Evolutionary conservation across 148 eudicot species (phyloP), one percentile per base, ranked within the genome.

Genomic region (Talinum fruticosum): DNA sequence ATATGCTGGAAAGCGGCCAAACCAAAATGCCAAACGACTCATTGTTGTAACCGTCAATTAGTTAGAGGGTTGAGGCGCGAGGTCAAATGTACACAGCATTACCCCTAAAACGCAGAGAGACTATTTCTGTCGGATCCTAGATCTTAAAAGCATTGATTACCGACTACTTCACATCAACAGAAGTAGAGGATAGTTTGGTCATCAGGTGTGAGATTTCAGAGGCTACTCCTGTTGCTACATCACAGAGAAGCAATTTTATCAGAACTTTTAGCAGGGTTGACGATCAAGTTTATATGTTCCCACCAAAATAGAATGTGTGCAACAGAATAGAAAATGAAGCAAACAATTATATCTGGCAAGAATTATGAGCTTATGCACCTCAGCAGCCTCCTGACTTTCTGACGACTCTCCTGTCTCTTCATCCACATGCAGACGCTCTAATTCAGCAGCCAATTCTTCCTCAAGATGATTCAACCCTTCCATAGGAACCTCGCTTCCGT

Each of bases 381-480:
- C 64, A 74, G 75, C 13, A 47, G 23, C 77, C 49, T 79, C 77
- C 30, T 82, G 78, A 37, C 61, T 21, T 34, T 81, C 82, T 49
- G 82, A 67, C 5, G 41, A 49, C 45, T 62, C 72, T 70, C 79
- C 88, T 26, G 81, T 51, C 18, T 88, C 85, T 36, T 83, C 36
- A 28, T 79, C 88, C 65, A 86, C 49, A 49, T 88, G 86, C 70
- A 92, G 51, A 13, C 79, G 82, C 66, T 87, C 88, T 47, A 92
- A 75, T 75, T 90, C 93, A 83, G 83, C 87, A 73, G 83, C 88
- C 79, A 91, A 78, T 78, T 91, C 89, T 19, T 82, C 88, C 80
- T 90, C 92, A 66, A 92, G 92, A 66, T 85, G 85, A 72, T 87
- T 81, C 38, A 90, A 85, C 29, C 82, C 86, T 44, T 82, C 74